Conservation (phyloP, 2,329 filamentous ascomycete species). For the Talaromyces sp. region DNA sequence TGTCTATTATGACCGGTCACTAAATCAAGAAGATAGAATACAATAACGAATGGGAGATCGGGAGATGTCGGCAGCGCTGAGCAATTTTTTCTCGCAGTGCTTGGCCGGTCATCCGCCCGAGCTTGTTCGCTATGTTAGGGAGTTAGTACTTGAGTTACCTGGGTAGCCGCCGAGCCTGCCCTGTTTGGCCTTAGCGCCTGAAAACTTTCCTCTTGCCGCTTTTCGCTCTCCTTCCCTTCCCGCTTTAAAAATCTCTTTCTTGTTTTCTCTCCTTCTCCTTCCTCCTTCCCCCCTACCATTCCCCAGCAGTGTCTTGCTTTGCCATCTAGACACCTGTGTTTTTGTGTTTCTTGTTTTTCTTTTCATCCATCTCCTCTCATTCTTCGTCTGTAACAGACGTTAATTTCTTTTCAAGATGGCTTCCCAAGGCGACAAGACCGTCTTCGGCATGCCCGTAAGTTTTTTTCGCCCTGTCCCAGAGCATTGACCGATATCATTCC, state of each 20-base stretch:
- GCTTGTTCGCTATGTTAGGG: conserved; percentile 4
- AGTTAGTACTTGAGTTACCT: neutral
- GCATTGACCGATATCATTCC: neutral
- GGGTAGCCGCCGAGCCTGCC: conserved; percentile 1
- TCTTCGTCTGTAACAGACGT: conserved; percentile 32
- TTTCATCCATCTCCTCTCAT: conserved; percentile 37
- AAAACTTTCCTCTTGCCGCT: conserved; percentile 4
- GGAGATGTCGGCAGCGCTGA: conserved; percentile 33
- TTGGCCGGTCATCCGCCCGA: conserved; percentile 3
- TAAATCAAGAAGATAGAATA: too few relatives aligned
- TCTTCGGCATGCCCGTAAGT: conserved; percentile 51
- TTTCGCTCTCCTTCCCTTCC: conserved; percentile 28
- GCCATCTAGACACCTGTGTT: conserved; percentile 8
- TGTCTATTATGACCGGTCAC: too few relatives aligned
- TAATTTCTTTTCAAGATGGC: conserved; percentile 43
- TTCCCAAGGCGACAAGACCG: conserved; percentile 49
- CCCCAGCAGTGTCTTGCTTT: conserved; percentile 18
- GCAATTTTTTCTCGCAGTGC: conserved; percentile 5
- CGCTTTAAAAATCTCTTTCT: conserved; percentile 33
- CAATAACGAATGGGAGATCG: conserved; percentile 26
- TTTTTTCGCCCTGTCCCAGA: conserved; percentile 14
- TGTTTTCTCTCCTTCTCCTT: conserved; percentile 35
- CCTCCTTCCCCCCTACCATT: conserved; percentile 34
- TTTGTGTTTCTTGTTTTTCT: conserved; percentile 24
- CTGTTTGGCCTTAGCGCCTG: conserved; percentile 12